Base-by-base conservation (phyloP, 306 rosid genomes). In the Rosa rugosa region DNA sequence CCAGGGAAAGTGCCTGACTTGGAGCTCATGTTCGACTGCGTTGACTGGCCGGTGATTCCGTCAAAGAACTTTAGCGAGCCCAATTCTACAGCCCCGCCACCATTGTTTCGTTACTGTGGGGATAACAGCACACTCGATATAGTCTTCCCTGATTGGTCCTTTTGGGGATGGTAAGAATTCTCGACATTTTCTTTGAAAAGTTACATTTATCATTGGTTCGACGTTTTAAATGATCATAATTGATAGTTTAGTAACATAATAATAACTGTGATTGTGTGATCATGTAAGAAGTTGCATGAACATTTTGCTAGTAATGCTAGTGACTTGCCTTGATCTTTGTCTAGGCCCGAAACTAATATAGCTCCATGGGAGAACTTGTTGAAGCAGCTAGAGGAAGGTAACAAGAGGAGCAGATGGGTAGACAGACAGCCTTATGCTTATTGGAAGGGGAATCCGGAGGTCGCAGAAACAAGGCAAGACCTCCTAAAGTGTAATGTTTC, bases 121-220 rank as follows among this genome's bases (percentile, higher is more conserved):
- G 83, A 93, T 70, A 90, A 93, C 79, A 79, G 18, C 45, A 81
- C 98, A 2, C 41, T 95, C 66, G 99, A 95, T 27, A 81, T 93
- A n/a, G 96, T 90, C 44, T 93, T 96, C 42, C 99, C 99, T 36
- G 99, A 96, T 82, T 96, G 99, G 99, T 93, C 99, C 68, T 95
- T 87, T 23, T 93, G 99, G 99, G 99, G 99, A 71, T 95, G 99
- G 99, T 95, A 83, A 49, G 11, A 23, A 56, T 56, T 7, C 5
- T 54, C 60, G 2, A 2, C 62, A 2, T 7, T 17, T 50, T 44
- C 36, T 46, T 11, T 11, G 3, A 46, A 46, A 11, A 3, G 51
- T 47, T 47, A 13, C 18, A 47, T 11, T 11, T 45, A 31, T 3
- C 2, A 0, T 45, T 45, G 4, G 3, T 14, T 5, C 8, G 9